These are phyloP conservation scores for Pseudoperonospora humuli DNA, from an alignment of 352 stramenopile genomes.

Conservation along the genomic window DNA sequence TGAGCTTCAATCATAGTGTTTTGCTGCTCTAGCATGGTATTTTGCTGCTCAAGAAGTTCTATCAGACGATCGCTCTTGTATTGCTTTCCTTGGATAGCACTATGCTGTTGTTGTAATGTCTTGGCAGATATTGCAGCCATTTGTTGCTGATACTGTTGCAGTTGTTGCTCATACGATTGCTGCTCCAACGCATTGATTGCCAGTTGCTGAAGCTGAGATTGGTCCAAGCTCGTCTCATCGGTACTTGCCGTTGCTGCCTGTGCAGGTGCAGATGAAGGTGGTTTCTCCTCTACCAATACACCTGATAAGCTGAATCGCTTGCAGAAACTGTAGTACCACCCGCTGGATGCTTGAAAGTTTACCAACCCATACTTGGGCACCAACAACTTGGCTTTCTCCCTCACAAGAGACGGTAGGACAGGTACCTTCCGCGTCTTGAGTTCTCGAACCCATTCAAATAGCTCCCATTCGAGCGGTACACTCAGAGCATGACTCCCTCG, in stretches of 20 bases:
- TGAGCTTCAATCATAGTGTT: slow-evolving; percentile 34
- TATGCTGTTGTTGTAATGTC: slow-evolving; percentile 8
- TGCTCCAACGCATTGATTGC: slow-evolving; percentile 5
- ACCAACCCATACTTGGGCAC: slow-evolving; percentile 37
- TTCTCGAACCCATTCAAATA: slow-evolving; percentile 38
- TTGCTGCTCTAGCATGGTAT: slow-evolving; percentile 27
- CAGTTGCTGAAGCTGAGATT: slow-evolving; percentile 17
- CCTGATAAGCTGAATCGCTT: slow-evolving; percentile 31
- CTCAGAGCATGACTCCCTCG: slow-evolving; percentile 30
- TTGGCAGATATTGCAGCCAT: slow-evolving; percentile 8
- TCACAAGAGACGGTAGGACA: slow-evolving; percentile 38
- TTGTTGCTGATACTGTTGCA: slow-evolving; percentile 28
- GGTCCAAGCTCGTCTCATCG: slow-evolving; percentile 7
- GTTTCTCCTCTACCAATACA: slow-evolving; percentile 25
- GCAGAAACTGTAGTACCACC: slow-evolving; percentile 53
- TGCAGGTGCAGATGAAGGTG: neutral
- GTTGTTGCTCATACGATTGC: slow-evolving; percentile 20
- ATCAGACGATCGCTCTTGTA: slow-evolving; percentile 32
- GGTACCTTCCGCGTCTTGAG: slow-evolving; percentile 39
- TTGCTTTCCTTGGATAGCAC: neutral
- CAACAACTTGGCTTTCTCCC: slow-evolving; percentile 43
- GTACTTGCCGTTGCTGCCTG: neutral
- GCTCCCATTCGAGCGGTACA: slow-evolving; percentile 32
- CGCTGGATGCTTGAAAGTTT: slow-evolving; percentile 39
- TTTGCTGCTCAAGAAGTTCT: slow-evolving; percentile 28